Percentiles rank a stretch among this genome's conserved stretches.
Conservation (phyloP, 2,329 filamentous ascomycete species). For the Neonectria sp. region DNA sequence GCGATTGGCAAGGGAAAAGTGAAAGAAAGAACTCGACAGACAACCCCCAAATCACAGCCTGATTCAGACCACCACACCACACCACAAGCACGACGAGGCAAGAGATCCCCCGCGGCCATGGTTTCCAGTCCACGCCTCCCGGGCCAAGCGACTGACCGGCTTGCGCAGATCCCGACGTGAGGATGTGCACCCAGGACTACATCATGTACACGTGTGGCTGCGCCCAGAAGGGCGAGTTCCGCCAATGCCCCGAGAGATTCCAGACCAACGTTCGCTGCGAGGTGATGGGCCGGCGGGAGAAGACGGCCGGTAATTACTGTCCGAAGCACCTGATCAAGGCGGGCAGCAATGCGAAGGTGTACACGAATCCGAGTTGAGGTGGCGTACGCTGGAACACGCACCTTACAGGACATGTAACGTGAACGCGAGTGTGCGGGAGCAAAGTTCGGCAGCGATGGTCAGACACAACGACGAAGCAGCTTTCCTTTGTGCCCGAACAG, state of each 20-base stretch:
- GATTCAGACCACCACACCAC: not conserved
- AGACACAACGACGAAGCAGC: slow-evolving; percentile 2
- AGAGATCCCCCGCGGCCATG: not conserved
- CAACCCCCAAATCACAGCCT: not conserved
- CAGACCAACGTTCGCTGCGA: slow-evolving; percentile 3
- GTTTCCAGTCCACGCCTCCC: not conserved
- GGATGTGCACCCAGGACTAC: slow-evolving; percentile 4
- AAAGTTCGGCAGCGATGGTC: slow-evolving; percentile 5
- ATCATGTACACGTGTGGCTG: slow-evolving; percentile 9
- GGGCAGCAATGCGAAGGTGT: not conserved
- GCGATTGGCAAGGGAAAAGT: not conserved
- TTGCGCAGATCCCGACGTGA: slow-evolving; percentile 7
- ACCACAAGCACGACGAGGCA: not conserved
- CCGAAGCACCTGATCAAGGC: not conserved
- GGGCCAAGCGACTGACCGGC: slow-evolving; percentile 6
- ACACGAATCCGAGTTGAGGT: slow-evolving; percentile 5
- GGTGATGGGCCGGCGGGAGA: not conserved
- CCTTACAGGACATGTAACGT: slow-evolving; percentile 18
- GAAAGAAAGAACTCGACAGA: not conserved
- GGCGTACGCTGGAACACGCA: slow-evolving; percentile 17
- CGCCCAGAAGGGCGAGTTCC: slow-evolving; percentile 9
- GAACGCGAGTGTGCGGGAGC: slow-evolving; percentile 5
- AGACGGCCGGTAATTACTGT: slow-evolving; percentile 1
- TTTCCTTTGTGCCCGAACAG: slow-evolving; percentile 3
- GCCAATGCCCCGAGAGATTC: slow-evolving; percentile 13